Evolutionary conservation across 2,329 filamentous ascomycete genomes (phyloP), one percentile per base, ranked within the genome.

Genomic region (Phoma sp.): DNA sequence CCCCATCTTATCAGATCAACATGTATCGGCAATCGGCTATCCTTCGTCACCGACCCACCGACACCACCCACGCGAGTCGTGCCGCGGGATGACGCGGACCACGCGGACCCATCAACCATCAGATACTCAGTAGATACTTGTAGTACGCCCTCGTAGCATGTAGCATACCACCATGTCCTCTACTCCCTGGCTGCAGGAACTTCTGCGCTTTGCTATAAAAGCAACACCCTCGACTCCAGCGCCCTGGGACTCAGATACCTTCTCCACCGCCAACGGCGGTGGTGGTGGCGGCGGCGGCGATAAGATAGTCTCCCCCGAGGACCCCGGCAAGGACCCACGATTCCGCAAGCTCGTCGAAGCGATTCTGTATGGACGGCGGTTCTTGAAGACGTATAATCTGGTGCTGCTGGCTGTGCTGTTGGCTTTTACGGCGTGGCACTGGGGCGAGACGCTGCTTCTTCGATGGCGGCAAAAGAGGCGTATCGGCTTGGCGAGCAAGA

Each of bases 381-480:
- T 79, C 18, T 51, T 78, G 13, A 46, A 68, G 8, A 75, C 69
- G 0, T 80, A 79, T 46, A 78, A 80, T 47, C 35, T 70, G 2
- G 73, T 74, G 2, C 53, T 79, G 22, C 24, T 77, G 2, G 70
- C 56, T 2, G 58, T 79, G 8, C 56, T 80, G 33, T 23, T 74
- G 1, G 32, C 73, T 2, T 74, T 77, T 49, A 69, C 76, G 0
- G 53, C 60, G 11, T 73, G 70, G 69, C 70, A 78, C 46, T 76
- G 75, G 71, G 58, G 58, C 13, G 67, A 67, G 42, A 72, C 67
- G 49, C 43, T 66, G 1, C 49, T 61, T 22, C 48, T 39, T 9
- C 27, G 27, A 37, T 54, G 54, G 30, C 57, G 58, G 39, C 61
- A 54, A 32, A 65, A 37, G 47, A 58, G 24, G 14, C 48, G 44